A percentile compares a stretch with the other conserved stretches of the same genome.
These are phyloP conservation scores for Leucoagaricus sp. DNA, from an alignment of 1,284 basidiomycete species.

Conservation along the genomic window DNA sequence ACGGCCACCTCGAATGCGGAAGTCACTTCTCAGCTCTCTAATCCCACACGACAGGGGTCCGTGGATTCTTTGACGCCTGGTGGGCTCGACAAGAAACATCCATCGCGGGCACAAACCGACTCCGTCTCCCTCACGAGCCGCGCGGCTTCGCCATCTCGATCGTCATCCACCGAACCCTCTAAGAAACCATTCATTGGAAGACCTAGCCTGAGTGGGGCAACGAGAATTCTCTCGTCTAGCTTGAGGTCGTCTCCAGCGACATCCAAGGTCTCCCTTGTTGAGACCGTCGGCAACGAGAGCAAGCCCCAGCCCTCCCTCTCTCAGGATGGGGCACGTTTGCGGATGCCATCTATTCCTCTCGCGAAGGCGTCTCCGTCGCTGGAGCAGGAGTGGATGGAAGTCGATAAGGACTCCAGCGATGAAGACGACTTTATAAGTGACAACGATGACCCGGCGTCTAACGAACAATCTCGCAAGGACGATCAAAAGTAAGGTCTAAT, in stretches of 20 bases:
- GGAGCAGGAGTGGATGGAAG: slow-evolving; percentile 13
- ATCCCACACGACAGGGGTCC: neutral
- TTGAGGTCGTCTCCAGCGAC: neutral
- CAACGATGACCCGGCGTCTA: neutral
- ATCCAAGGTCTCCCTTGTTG: slow-evolving; percentile 2
- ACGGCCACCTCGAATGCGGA: slow-evolving; percentile 3
- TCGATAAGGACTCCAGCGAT: slow-evolving; percentile 12
- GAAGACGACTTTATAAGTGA: slow-evolving; percentile 3
- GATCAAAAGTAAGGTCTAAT: neutral
- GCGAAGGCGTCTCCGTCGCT: slow-evolving; percentile 6
- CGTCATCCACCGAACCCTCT: neutral
- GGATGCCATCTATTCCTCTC: neutral
- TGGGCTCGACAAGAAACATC: neutral
- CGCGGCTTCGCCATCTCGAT: neutral
- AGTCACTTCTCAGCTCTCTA: slow-evolving; percentile 4
- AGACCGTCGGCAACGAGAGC: neutral
- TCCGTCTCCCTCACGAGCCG: neutral
- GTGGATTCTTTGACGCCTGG: slow-evolving; percentile 2
- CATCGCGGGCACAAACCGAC: slow-evolving; percentile 4
- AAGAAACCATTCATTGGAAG: neutral
- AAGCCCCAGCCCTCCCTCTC: neutral
- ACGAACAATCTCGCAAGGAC: neutral
- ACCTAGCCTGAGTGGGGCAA: neutral
- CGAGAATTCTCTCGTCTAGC: neutral
- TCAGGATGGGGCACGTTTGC: neutral